Percentiles rank a stretch among this genome's conserved stretches.
These are phyloP conservation scores for Xylariales sp. DNA, from an alignment of 2,329 filamentous ascomycete genomes.

Conservation along the genomic window DNA sequence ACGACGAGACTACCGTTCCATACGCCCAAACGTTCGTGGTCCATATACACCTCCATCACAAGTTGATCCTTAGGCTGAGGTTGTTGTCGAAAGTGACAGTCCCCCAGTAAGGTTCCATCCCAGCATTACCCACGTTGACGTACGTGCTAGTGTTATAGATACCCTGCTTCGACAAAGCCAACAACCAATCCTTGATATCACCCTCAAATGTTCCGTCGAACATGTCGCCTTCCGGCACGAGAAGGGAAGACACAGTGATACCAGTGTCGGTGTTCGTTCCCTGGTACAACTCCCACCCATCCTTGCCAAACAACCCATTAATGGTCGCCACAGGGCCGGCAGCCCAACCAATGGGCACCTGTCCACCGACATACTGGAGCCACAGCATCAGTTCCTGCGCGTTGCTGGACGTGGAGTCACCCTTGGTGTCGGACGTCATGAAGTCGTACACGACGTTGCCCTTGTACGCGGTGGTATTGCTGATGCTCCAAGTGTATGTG, in stretches of 20 bases:
- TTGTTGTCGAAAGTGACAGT: conserved; percentile 19
- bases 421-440: conserved; percentile 37
- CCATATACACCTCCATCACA: no score
- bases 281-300: conserved; percentile 36
- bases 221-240: conserved; percentile 28
- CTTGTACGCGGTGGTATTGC: conserved; percentile 36
- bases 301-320: conserved; percentile 29
- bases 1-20: no score
- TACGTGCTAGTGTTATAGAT: conserved; percentile 27
- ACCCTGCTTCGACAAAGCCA: conserved; percentile 30
- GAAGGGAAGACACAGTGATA: conserved; percentile 34
- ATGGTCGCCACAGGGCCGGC: conserved; percentile 30
- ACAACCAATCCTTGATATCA: conserved; percentile 35
- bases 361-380: conserved; percentile 38
- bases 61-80: conserved; percentile 17
- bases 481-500: conserved; percentile 34
- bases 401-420: conserved; percentile 33
- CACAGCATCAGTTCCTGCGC: conserved; percentile 41
- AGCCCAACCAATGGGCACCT: conserved; percentile 37
- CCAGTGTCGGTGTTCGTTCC: conserved; percentile 36
- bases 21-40: no score
- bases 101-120: conserved; percentile 22
- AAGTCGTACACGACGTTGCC: conserved; percentile 12
- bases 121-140: conserved; percentile 39
- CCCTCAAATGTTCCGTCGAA: conserved; percentile 30